A percentile compares a stretch with the other conserved stretches of the same genome.
Evolutionary conservation across 495 filamentous ascomycete species (phyloP).

Genomic region (Apodospora peruviana): DNA sequence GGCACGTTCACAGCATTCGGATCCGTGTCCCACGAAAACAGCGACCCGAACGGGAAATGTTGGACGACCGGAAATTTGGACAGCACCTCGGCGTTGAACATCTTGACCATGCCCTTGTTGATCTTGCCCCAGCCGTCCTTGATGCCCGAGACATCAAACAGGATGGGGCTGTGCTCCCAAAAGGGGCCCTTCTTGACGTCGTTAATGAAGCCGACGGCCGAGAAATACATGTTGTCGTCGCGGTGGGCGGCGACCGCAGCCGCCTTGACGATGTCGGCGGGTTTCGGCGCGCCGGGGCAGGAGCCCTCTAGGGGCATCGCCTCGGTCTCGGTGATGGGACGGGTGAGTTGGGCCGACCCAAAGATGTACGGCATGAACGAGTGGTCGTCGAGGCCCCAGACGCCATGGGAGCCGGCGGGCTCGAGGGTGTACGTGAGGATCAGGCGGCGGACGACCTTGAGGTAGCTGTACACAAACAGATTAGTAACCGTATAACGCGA

Average conservation of each 20-base stretch:
- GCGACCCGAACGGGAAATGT: constrained; percentile 86
- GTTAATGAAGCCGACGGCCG: constrained; percentile 97
- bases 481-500: not conserved
- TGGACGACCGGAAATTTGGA: constrained; percentile 95
- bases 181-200: constrained; percentile 97
- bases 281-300: constrained; percentile 60
- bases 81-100: constrained; percentile 92
- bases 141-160: constrained; percentile 92
- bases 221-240: constrained; percentile 84
- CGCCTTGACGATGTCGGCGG: constrained; percentile 60
- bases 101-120: constrained; percentile 98
- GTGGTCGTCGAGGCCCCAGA: constrained; percentile 97
- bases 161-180: constrained; percentile 95
- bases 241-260: constrained; percentile 63
- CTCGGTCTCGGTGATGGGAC: constrained; percentile 61
- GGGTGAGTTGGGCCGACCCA: constrained; percentile 81
- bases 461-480: constrained; percentile 48
- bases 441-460: constrained; percentile 74
- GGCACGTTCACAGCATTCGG: constrained; percentile 47
- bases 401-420: constrained; percentile 90
- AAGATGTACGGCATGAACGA: constrained; percentile 96
- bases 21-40: constrained; percentile 79
- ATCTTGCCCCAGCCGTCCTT: constrained; percentile 94
- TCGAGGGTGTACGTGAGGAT: constrained; percentile 93
- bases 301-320: constrained; percentile 71